Conservation (phyloP, 805 yeast genomes). For the Dipodascopsis tothii region DNA sequence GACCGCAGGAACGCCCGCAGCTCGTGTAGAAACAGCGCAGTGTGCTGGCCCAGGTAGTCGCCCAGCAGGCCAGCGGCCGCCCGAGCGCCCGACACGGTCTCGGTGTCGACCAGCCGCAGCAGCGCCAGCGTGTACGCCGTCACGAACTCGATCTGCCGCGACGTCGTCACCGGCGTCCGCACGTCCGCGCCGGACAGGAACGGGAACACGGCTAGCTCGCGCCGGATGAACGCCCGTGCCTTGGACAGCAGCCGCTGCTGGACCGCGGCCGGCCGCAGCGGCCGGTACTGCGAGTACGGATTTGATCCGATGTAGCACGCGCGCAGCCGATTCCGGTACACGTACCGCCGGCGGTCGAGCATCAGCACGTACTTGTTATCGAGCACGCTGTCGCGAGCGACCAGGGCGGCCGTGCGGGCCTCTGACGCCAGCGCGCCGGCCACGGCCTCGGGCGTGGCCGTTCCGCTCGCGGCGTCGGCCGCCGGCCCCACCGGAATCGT, state of each 20-base stretch:
- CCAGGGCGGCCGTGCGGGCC: neutral
- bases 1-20: constrained; percentile 9
- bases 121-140: constrained; percentile 7
- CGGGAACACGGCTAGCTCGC: constrained; percentile 17
- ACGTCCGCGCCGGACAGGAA: constrained; percentile 1
- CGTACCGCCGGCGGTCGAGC: constrained; percentile 10
- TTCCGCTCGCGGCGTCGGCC: neutral
- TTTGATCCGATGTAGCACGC: constrained; percentile 17
- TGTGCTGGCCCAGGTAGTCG: constrained; percentile 13
- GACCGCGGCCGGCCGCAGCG: neutral
- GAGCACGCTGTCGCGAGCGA: neutral
- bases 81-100: constrained; percentile 6
- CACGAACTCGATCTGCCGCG: constrained; percentile 10
- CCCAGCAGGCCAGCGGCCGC: constrained; percentile 4
- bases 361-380: constrained; percentile 1
- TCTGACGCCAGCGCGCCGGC: too few relatives aligned
- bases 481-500: neutral
- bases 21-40: constrained; percentile 14
- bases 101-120: constrained; percentile 11
- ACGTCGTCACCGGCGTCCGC: neutral
- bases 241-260: constrained; percentile 3
- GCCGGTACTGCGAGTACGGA: constrained; percentile 5
- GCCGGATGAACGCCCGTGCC: constrained; percentile 13
- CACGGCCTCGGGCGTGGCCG: neutral
- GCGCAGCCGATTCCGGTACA: constrained; percentile 13